Conservation (phyloP, 306 rosid species). For the Vicia sativa region DNA sequence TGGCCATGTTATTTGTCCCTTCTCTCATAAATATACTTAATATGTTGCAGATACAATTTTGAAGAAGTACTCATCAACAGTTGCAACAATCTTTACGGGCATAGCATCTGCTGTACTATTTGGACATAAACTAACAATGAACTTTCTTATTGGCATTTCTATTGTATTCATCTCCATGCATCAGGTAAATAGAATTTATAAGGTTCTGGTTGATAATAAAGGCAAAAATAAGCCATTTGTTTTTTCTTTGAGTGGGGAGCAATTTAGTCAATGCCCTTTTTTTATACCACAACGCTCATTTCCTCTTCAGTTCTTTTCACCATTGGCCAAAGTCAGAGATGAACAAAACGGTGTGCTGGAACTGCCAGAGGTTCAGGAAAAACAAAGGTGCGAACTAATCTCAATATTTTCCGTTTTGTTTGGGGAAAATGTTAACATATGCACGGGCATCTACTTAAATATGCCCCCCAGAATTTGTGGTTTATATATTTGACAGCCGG, state of each 20-base stretch:
- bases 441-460: constrained; percentile 10
- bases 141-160: constrained; percentile 91
- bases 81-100: constrained; percentile 98
- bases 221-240: not conserved
- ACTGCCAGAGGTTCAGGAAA: constrained; percentile 66
- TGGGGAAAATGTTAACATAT: not conserved
- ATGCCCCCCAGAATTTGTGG: not conserved
- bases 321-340: constrained; percentile 79
- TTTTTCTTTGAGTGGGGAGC: not conserved
- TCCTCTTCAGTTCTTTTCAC: constrained; percentile 79
- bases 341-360: constrained; percentile 77
- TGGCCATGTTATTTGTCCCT: constrained; percentile 3
- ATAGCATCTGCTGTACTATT: constrained; percentile 90
- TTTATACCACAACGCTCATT: constrained; percentile 28
- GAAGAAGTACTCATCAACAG: constrained; percentile 98
- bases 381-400: constrained; percentile 61
- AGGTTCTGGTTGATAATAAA: constrained; percentile 27
- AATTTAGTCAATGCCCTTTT: constrained; percentile 16
- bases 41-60: constrained; percentile 85
- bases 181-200: constrained; percentile 65
- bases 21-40: constrained; percentile 30
- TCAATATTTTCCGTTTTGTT: not conserved
- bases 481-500: constrained; percentile 14
- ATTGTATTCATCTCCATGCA: constrained; percentile 99
- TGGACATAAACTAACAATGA: constrained; percentile 92